Conservation (phyloP, 352 stramenopile species). For the Pythium myriotylum region DNA sequence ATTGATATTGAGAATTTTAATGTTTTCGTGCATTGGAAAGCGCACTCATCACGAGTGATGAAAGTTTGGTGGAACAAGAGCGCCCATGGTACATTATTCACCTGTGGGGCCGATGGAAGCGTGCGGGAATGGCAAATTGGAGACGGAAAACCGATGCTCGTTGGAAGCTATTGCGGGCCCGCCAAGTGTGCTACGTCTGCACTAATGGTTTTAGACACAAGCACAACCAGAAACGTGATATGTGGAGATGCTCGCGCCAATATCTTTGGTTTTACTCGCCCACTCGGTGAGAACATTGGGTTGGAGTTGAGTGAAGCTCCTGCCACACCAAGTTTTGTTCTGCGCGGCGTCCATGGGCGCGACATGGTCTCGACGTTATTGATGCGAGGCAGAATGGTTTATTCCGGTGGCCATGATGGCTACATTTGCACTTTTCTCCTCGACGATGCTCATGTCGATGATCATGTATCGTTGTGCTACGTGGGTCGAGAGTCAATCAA, state of each 20-base stretch:
- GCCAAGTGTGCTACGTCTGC: slow-evolving; percentile 60
- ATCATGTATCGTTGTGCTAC: slow-evolving; percentile 34
- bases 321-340: slow-evolving; percentile 30
- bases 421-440: slow-evolving; percentile 71
- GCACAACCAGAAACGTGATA: slow-evolving; percentile 53
- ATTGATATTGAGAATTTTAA: slow-evolving; percentile 42
- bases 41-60: slow-evolving; percentile 62
- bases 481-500: slow-evolving; percentile 74
- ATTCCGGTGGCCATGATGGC: slow-evolving; percentile 81
- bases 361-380: slow-evolving; percentile 70
- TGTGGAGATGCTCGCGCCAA: slow-evolving; percentile 75
- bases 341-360: slow-evolving; percentile 64
- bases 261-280: slow-evolving; percentile 62
- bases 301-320: not conserved
- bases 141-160: slow-evolving; percentile 25
- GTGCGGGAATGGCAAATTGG: slow-evolving; percentile 59
- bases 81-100: slow-evolving; percentile 47
- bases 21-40: slow-evolving; percentile 46
- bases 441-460: slow-evolving; percentile 27
- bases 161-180: slow-evolving; percentile 56
- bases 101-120: slow-evolving; percentile 58
- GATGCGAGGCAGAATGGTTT: slow-evolving; percentile 31
- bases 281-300: slow-evolving; percentile 17
- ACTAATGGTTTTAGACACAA: slow-evolving; percentile 51
- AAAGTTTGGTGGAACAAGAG: slow-evolving; percentile 68